Percentiles rank a stretch among this genome's conserved stretches.
These are phyloP conservation scores for Aureobasidium subglaciale DNA, from an alignment of 2,329 filamentous ascomycete genomes.

Conservation along the genomic window DNA sequence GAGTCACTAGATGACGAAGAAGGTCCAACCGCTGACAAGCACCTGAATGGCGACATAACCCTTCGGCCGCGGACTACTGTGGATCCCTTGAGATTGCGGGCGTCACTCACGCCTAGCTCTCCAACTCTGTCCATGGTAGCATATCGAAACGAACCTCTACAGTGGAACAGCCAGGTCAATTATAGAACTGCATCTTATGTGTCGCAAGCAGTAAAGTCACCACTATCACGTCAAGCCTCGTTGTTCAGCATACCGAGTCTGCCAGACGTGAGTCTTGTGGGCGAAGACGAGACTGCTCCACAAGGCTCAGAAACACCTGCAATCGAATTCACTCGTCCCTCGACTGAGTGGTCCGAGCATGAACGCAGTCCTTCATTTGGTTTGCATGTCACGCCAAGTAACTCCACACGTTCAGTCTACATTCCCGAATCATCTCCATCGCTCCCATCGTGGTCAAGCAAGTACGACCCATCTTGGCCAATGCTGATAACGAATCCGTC, in stretches of 20 bases:
- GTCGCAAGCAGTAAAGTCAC: background rate
- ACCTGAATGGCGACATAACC: slow-evolving; percentile 9
- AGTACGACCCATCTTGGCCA: slow-evolving; percentile 26
- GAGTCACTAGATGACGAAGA: slow-evolving; percentile 19
- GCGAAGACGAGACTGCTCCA: background rate
- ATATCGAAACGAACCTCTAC: slow-evolving; percentile 10
- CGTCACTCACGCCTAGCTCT: slow-evolving; percentile 35
- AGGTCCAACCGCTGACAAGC: background rate
- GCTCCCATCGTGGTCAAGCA: slow-evolving; percentile 7
- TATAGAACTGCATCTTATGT: background rate
- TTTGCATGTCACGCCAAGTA: slow-evolving; percentile 5
- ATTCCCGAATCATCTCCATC: background rate
- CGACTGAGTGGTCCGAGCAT: slow-evolving; percentile 12
- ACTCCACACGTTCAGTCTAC: background rate
- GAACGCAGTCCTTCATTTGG: slow-evolving; percentile 10
- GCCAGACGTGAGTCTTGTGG: slow-evolving; percentile 23
- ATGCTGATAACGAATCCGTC: slow-evolving; percentile 13
- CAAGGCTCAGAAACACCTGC: slow-evolving; percentile 7
- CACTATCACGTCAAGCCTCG: slow-evolving; percentile 14
- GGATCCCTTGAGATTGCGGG: slow-evolving; percentile 28
- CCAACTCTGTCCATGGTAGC: slow-evolving; percentile 28
- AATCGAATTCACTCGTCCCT: slow-evolving; percentile 15
- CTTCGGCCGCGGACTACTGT: slow-evolving; percentile 15
- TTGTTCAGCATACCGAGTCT: slow-evolving; percentile 33
- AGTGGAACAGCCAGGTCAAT: background rate